Base-by-base conservation (phyloP, 768 basidiomycete species). In the Tulasnella sp. region DNA sequence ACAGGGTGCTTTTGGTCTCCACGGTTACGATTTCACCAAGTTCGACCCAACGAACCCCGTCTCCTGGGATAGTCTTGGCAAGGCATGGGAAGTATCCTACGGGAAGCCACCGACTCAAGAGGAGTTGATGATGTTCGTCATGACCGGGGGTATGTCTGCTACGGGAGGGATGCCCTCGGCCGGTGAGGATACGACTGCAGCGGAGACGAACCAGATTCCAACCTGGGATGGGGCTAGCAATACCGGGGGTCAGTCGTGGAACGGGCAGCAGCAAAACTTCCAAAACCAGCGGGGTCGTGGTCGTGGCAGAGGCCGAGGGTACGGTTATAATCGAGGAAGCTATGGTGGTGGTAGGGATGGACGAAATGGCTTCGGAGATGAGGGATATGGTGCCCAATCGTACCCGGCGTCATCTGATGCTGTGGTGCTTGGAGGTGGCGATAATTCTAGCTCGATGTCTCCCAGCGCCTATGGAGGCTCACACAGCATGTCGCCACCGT, bases 61-160 rank as follows among this genome's bases (percentile, higher is more conserved):
- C 77, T 92, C 93, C 85, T 96, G 95, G 95, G 91, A 93, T 87
- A 89, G 90, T 80, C 90, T 96, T 81, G 93, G 93, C 85, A 91
- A 90, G 84, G 91, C 94, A 88, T 96, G 93, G 93, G 86, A 89
- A 84, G 88, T 88, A 79, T 92, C 93, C 77, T 86, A 93, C 85
- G 93, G 93, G 60, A 89, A 90, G 83, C 75, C 87, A 82, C 94
- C 94, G 41, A 89, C 93, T 80, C 91, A 92, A 83, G 92, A 94
- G 83, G 89, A 95, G 83, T 89, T 95, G 83, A 91, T 94, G 91
- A 89, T 91, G 85, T 93, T 92, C 84, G 88, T 93, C 82, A 64
- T 64, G 77, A 72, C n/a, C 9, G 58, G 64, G 40, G 77, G 50
- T 22, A 64, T 58, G 74, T 28, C 31, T 69, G 34, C 64, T 6